A percentile compares a stretch with the other conserved stretches of the same genome.
Conservation (phyloP, 2,329 filamentous ascomycete genomes). For the Blastomyces silverae region DNA sequence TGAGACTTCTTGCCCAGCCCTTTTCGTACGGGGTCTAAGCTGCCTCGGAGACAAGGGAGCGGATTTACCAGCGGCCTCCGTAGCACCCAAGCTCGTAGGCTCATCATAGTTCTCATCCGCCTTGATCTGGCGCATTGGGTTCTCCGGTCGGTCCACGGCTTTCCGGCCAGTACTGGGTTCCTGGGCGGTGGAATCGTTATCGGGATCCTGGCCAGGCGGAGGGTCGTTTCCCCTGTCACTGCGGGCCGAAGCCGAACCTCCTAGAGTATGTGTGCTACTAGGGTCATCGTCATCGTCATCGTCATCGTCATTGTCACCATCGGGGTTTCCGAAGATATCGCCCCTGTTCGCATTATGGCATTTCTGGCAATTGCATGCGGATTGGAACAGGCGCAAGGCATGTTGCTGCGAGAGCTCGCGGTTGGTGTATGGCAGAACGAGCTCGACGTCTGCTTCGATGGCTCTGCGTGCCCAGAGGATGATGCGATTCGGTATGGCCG, state of each 20-base stretch:
- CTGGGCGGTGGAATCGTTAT: background rate
- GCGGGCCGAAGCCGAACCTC: background rate
- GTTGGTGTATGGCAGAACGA: conserved; percentile 19
- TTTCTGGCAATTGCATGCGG: conserved; percentile 10
- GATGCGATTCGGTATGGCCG: conserved; percentile 27
- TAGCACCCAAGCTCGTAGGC: background rate
- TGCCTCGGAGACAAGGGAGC: background rate
- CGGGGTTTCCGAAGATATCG: background rate
- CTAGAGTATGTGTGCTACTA: background rate
- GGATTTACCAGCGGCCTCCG: background rate
- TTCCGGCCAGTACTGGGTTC: background rate
- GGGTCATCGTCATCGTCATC: background rate
- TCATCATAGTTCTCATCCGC: conserved; percentile 7
- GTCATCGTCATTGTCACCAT: background rate
- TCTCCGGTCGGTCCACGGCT: background rate
- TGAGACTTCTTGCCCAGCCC: too few species aligned
- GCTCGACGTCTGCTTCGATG: conserved; percentile 27
- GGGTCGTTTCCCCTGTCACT: background rate
- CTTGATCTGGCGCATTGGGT: background rate
- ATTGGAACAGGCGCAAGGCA: conserved; percentile 16
- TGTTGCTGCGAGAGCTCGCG: conserved; percentile 10
- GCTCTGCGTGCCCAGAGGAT: conserved; percentile 26
- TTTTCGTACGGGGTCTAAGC: too few species aligned
- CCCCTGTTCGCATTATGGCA: background rate
- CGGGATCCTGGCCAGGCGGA: background rate